Evolutionary conservation across 208 protist genomes (phyloP).

Genomic region (Phytomonas sp.): DNA sequence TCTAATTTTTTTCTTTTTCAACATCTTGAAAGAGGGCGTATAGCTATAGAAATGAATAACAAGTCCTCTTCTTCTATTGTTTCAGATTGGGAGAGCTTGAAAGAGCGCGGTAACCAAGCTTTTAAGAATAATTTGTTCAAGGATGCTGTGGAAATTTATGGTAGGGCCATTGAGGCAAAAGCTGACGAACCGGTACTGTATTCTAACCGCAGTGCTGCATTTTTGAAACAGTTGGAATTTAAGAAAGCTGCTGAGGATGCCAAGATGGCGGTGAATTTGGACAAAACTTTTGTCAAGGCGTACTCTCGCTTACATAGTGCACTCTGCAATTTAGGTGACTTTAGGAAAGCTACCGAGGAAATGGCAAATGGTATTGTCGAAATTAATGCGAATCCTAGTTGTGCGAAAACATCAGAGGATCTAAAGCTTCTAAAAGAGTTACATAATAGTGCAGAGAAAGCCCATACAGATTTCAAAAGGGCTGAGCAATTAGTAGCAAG

Average conservation of each 20-base stretch:
- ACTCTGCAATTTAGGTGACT: conserved; percentile 62
- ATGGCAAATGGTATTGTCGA: conserved; percentile 17
- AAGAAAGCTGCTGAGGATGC: conserved; percentile 52
- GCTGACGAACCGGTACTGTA: conserved; percentile 72
- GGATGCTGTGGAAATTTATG: conserved; percentile 80
- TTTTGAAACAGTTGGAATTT: conserved; percentile 56
- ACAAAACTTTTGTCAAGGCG: conserved; percentile 74
- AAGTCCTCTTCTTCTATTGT: background rate
- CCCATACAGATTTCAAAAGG: conserved; percentile 23
- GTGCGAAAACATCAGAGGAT: conserved; percentile 15
- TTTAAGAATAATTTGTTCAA: conserved; percentile 72
- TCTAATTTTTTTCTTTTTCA: background rate
- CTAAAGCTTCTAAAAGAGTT: conserved; percentile 41
- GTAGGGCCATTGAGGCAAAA: conserved; percentile 66
- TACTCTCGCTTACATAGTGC: conserved; percentile 82
- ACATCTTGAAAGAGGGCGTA: background rate
- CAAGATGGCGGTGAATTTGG: conserved; percentile 58
- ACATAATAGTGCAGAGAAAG: conserved; percentile 33
- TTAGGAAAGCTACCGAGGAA: conserved; percentile 40
- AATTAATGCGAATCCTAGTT: conserved; percentile 3
- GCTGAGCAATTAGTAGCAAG: conserved; percentile 31
- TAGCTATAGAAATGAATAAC: conserved; percentile 1
- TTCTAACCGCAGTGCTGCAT: conserved; percentile 89
- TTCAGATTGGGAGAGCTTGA: conserved; percentile 48
- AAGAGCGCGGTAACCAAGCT: conserved; percentile 85